Conservation (phyloP, 257 asterid species). For the Plantago elongata region DNA sequence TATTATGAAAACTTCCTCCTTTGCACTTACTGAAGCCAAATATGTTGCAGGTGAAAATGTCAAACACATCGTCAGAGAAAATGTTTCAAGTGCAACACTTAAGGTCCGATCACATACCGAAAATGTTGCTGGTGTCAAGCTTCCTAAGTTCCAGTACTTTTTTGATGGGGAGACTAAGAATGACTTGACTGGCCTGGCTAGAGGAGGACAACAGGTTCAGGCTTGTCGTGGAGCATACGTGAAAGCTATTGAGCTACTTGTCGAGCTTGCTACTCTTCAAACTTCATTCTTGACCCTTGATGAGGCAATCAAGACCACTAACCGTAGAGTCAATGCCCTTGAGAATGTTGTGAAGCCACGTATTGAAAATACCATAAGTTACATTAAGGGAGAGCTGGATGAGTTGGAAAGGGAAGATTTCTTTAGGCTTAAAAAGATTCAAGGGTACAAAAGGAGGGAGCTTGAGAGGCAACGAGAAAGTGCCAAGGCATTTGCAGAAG, state of each 20-base stretch:
- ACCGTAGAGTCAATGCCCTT: constrained; percentile 55
- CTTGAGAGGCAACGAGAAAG: constrained; percentile 41
- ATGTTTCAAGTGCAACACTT: constrained; percentile 33
- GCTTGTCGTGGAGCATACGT: constrained; percentile 46
- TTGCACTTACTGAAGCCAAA: constrained; percentile 49
- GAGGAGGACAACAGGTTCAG: constrained; percentile 54
- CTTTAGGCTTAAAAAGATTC: constrained; percentile 47
- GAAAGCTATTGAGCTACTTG: constrained; percentile 51
- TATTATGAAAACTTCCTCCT: constrained; percentile 40
- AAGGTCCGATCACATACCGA: constrained; percentile 46
- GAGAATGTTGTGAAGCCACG: constrained; percentile 56
- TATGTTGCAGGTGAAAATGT: constrained; percentile 49
- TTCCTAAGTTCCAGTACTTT: constrained; percentile 42
- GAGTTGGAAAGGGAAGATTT: constrained; percentile 52
- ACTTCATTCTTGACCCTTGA: constrained; percentile 55
- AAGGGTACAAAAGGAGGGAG: constrained; percentile 45
- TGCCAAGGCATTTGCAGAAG: constrained; percentile 41
- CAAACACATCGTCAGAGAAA: constrained; percentile 43
- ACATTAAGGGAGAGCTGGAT: constrained; percentile 47
- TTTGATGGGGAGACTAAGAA: constrained; percentile 46
- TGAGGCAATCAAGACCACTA: constrained; percentile 57
- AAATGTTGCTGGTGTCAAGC: constrained; percentile 51
- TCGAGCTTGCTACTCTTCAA: constrained; percentile 48
- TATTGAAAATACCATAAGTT: constrained; percentile 43
- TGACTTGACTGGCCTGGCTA: constrained; percentile 45